Evolutionary conservation across 2,329 filamentous ascomycete species (phyloP).

Genomic region (Fusarium torreyae): DNA sequence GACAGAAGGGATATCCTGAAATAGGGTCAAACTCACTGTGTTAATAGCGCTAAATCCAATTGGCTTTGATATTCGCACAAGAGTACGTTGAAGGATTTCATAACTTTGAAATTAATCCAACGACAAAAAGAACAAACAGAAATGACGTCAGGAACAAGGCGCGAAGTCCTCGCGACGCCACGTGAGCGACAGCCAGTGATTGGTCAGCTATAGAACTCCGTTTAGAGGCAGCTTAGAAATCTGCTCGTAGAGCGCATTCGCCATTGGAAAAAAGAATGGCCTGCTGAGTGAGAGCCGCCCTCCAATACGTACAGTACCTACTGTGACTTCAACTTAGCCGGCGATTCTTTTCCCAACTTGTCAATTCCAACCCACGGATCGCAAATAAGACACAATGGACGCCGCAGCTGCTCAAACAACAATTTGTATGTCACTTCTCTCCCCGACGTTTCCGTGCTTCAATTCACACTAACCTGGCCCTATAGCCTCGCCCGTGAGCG

Average conservation of each 20-base stretch:
- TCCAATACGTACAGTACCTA: not conserved
- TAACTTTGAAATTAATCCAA: not conserved
- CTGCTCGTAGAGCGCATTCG: slow-evolving; percentile 41
- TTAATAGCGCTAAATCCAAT: not conserved
- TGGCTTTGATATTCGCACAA: not conserved
- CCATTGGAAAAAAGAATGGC: slow-evolving; percentile 45
- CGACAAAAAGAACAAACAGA: not conserved
- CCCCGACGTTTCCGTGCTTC: not conserved
- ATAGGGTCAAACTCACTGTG: not conserved
- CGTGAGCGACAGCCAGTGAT: slow-evolving; percentile 51
- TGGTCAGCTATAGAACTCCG: slow-evolving; percentile 42
- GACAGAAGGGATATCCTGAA: slow-evolving; percentile 2
- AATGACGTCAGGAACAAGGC: slow-evolving; percentile 49
- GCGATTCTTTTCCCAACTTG: slow-evolving; percentile 33
- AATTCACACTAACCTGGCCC: slow-evolving; percentile 17
- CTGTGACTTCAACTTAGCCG: slow-evolving; percentile 24
- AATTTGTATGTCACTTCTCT: slow-evolving; percentile 43
- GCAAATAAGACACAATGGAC: slow-evolving; percentile 51
- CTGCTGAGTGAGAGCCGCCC: slow-evolving; percentile 18
- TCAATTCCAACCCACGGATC: slow-evolving; percentile 37
- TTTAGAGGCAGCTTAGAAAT: slow-evolving; percentile 52
- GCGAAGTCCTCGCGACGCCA: slow-evolving; percentile 47
- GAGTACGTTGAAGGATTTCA: not conserved
- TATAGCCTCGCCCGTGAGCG: slow-evolving; percentile 43
- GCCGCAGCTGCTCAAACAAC: slow-evolving; percentile 43